phyloP scores from a whole-genome alignment of 805 yeast species.

The Wickerhamiella parazyma region DNA sequence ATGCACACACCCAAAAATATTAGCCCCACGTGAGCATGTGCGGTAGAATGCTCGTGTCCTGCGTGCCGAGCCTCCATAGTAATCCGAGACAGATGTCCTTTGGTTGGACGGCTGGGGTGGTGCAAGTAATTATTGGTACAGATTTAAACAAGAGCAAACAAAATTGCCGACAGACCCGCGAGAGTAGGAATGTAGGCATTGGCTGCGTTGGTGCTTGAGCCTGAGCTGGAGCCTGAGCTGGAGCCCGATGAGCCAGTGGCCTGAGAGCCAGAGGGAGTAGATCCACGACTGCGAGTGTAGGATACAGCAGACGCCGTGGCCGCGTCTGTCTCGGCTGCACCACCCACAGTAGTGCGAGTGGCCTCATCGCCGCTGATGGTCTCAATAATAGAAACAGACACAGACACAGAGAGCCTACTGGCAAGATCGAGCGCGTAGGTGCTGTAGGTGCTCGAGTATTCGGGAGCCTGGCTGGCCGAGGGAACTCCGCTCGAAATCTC shows the following conservation, averaged over 20 bases:
- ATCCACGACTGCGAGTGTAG: neutral
- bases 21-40: slow-evolving; percentile 16
- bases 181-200: neutral
- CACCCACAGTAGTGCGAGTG: neutral
- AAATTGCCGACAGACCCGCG: neutral
- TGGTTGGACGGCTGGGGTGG: no score
- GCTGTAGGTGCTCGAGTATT: neutral
- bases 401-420: neutral
- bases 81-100: neutral
- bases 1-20: slow-evolving; percentile 10
- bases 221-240: neutral
- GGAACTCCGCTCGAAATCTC: slow-evolving; percentile 8
- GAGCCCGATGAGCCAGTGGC: neutral
- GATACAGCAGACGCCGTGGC: neutral
- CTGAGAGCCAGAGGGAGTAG: no score
- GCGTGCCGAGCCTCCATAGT: slow-evolving; percentile 9
- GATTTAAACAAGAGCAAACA: neutral
- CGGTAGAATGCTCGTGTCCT: slow-evolving; percentile 9
- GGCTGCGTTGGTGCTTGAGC: neutral
- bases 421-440: neutral
- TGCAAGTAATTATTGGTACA: no score
- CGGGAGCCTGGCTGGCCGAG: slow-evolving; percentile 8
- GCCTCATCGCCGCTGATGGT: slow-evolving; percentile 2
- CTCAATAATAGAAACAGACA: neutral
- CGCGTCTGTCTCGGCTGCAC: neutral